These are phyloP conservation scores for Hansenula lynferdii DNA, from an alignment of 1,139 yeast species.

Conservation along the genomic window DNA sequence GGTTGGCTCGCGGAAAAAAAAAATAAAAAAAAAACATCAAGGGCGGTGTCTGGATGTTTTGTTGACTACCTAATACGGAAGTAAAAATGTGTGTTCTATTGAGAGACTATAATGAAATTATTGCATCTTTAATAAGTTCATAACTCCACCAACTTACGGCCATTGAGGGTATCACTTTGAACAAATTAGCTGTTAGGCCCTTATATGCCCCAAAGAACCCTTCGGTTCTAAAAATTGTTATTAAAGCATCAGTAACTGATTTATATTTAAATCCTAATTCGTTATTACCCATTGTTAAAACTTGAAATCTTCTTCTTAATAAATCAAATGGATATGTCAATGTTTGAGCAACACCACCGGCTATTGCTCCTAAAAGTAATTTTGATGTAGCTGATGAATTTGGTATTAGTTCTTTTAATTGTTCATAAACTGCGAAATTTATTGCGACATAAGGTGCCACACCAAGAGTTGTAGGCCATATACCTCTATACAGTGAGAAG, in stretches of 20 bases:
- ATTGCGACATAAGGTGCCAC: conserved; percentile 96
- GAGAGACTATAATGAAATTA: conserved; percentile 11
- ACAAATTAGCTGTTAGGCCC: conserved; percentile 83
- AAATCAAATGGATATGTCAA: conserved; percentile 89
- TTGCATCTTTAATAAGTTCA: conserved; percentile 52
- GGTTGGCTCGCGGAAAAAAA: conserved; percentile 5
- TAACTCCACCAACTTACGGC: conserved; percentile 92
- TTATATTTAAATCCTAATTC: conserved; percentile 77
- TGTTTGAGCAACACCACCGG: conserved; percentile 84
- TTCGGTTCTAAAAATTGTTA: conserved; percentile 62
- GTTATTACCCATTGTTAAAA: conserved; percentile 65
- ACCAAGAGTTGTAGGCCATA: conserved; percentile 84
- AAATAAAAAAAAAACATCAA: neutral
- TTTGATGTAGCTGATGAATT: conserved; percentile 45
- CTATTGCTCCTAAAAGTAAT: conserved; percentile 74
- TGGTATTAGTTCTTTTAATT: conserved; percentile 52
- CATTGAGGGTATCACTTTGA: conserved; percentile 92
- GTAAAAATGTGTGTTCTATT: too few relatives aligned
- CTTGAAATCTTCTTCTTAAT: conserved; percentile 85
- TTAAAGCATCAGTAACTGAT: conserved; percentile 67
- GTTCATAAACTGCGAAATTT: conserved; percentile 87
- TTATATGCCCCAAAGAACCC: conserved; percentile 81
- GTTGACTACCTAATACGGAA: conserved; percentile 12
- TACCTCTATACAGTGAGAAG: conserved; percentile 73
- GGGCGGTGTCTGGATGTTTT: too few relatives aligned